phyloP scores from a whole-genome alignment of 495 filamentous ascomycete genomes.

The Articulospora tetracladia region DNA sequence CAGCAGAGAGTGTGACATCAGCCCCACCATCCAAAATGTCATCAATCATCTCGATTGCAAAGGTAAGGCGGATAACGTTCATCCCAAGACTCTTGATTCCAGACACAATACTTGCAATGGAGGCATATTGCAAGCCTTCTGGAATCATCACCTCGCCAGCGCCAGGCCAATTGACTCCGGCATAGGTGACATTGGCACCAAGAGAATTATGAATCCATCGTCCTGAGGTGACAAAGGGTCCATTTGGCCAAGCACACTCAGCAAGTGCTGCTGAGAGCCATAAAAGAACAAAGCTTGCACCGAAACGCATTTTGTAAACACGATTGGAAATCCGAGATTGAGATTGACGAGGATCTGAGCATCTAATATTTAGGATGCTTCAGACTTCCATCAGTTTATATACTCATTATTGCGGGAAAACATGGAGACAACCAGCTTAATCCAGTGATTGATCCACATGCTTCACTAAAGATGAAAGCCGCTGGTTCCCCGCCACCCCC shows the following conservation, averaged over 20 bases:
- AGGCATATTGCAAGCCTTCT: constrained; percentile 39
- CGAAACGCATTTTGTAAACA: constrained; percentile 8
- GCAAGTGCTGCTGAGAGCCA: background rate
- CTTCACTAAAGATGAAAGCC: too few species aligned
- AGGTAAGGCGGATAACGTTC: constrained; percentile 42
- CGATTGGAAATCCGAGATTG: background rate
- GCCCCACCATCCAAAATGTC: constrained; percentile 52
- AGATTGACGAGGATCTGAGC: background rate
- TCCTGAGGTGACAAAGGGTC: constrained; percentile 19
- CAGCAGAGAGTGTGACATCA: constrained; percentile 37
- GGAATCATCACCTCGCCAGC: constrained; percentile 40
- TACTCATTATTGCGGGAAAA: background rate
- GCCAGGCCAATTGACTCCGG: constrained; percentile 44
- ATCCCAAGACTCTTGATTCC: constrained; percentile 36
- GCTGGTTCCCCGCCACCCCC: background rate
- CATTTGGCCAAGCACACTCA: constrained; percentile 6
- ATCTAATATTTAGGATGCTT: background rate
- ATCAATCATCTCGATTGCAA: constrained; percentile 50
- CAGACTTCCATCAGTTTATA: background rate
- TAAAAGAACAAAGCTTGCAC: background rate
- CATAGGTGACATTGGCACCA: constrained; percentile 33
- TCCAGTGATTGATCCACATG: too few species aligned
- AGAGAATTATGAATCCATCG: constrained; percentile 37
- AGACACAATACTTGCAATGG: constrained; percentile 33
- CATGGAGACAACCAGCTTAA: too few species aligned